Evolutionary conservation across 495 filamentous ascomycete species (phyloP), one percentile per base, ranked within the genome.

Genomic region (Hapsidospora chrysogenum): DNA sequence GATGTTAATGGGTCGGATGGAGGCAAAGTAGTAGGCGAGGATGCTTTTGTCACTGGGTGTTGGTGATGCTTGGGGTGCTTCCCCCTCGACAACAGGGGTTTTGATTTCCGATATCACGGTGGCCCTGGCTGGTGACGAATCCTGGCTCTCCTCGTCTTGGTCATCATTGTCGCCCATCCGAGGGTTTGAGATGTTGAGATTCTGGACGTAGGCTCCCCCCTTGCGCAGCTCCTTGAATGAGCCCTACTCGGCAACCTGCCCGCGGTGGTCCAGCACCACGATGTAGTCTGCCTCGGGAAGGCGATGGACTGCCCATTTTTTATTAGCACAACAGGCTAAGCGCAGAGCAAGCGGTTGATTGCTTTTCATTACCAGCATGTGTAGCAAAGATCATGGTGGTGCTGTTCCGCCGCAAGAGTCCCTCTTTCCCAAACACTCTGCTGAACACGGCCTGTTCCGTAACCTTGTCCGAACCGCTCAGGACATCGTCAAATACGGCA

Each of bases 391-490:
- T 52, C 3, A 70, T 57, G 0, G 71, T 70, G 9, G 66, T 48
- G 16, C 54, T 47, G 14, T 57, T 56, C 21, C 57, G 49, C 11
- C 64, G 57, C 1, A 77, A 48, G 2, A 80, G 46, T 10, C 72
- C 72, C 10, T 64, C 47, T n/a, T 41, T 46, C 4, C 71, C 66
- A 23, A 78, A 56, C 0, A 78, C 44, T 23, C 52, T 53, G 28
- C 64, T 54, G 41, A 74, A 76, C 7, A 76, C 64, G 21, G 61
- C 55, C 8, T 66, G 58, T 41, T 74, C 71, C 0, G 75, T 78
- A 8, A 62, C 56, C 0, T 61, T 51, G 44, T 80, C 76, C 9
- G 79, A 54, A 3, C 68, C 72, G 36, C 64, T 76, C 8, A 52
- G 37, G 25, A 49, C 39, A 17, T 52, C 49, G 29, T 52, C 49